Base-by-base conservation (phyloP, 2,329 filamentous ascomycete species). In the Cercospora sesami region DNA sequence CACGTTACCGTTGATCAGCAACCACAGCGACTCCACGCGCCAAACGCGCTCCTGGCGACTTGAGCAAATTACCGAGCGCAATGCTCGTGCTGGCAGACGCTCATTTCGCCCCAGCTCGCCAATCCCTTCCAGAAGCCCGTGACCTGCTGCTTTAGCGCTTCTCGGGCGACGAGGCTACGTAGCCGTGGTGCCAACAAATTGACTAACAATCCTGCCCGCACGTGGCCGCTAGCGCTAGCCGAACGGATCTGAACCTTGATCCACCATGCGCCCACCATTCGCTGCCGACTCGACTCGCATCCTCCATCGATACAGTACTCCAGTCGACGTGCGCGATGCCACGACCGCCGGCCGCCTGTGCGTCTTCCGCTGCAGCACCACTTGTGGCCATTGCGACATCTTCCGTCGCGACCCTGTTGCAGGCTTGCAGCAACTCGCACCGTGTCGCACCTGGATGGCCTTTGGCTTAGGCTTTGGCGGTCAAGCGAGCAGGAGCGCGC, bases 121-220 rank as follows among this genome's bases (percentile, higher is more conserved):
- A 4, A 51, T 63, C 42, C 28, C 23, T 63, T 63, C 60, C 60
- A 63, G 60, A 63, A 53, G 60, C 30, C 42, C 51, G 51, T 55
- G 51, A 16, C 23, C 21, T 26, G 18, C 23, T 53, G 48, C 23
- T 26, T 23, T 21, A 21, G 48, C n/a, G 48, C 48, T 53, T 16
- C n/a, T 53, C 18, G 18, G 18, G 48, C 48, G 12, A 60, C 33
- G 33, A 36, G 33, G 33, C 33, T 36, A 16, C 33, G 33, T 14
- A 14, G 33, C 33, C 33, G 33, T 36, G 33, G 12, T 36, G 33
- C 33, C 33, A 36, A 36, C 33, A 36, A 36, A 14, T 14, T 5
- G 12, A 36, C 33, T 36, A 36, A 36, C 33, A 36, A 36, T 60
- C 58, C 58, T 39, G 30, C 58, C 51, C 31, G 58, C 58, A 60